These are phyloP conservation scores for Sanguinoderma infundibulare DNA, from an alignment of 1,284 basidiomycete genomes.

Conservation along the genomic window DNA sequence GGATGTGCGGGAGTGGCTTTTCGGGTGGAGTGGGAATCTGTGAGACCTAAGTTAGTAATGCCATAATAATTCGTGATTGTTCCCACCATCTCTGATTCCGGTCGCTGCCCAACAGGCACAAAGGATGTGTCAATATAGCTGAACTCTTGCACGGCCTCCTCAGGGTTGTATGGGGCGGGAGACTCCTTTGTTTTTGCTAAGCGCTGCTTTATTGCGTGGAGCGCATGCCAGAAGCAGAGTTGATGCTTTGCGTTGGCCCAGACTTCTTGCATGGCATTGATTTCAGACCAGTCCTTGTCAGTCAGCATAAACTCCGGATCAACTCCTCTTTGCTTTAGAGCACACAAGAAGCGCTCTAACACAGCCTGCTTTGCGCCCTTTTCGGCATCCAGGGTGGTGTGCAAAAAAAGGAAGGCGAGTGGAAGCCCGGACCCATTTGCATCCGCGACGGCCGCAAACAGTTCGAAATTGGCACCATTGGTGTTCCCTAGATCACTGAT, in stretches of 20 bases:
- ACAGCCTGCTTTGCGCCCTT: background rate
- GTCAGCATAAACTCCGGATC: slow-evolving; percentile 19
- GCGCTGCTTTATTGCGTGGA: slow-evolving; percentile 22
- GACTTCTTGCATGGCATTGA: slow-evolving; percentile 18
- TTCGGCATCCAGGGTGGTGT: background rate
- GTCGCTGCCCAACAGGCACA: background rate
- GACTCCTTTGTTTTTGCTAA: slow-evolving; percentile 14
- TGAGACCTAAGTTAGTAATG: too few relatives aligned
- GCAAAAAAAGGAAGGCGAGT: background rate
- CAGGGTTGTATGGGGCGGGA: slow-evolving; percentile 13
- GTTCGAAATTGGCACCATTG: background rate
- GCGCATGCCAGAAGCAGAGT: slow-evolving; percentile 26
- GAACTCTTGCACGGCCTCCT: slow-evolving; percentile 15
- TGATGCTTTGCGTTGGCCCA: slow-evolving; percentile 23
- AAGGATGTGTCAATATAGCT: slow-evolving; percentile 15
- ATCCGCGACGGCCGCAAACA: background rate
- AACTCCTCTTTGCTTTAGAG: slow-evolving; percentile 6
- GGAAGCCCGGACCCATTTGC: background rate
- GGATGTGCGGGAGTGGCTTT: too few relatives aligned
- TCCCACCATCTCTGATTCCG: background rate
- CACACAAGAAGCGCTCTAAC: background rate
- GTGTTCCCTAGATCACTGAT: background rate
- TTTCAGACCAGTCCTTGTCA: slow-evolving; percentile 29
- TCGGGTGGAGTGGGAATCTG: too few relatives aligned
- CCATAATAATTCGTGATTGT: too few relatives aligned